These are phyloP conservation scores for Thymus mandschuricus DNA, from an alignment of 257 asterid genomes.

Conservation along the genomic window DNA sequence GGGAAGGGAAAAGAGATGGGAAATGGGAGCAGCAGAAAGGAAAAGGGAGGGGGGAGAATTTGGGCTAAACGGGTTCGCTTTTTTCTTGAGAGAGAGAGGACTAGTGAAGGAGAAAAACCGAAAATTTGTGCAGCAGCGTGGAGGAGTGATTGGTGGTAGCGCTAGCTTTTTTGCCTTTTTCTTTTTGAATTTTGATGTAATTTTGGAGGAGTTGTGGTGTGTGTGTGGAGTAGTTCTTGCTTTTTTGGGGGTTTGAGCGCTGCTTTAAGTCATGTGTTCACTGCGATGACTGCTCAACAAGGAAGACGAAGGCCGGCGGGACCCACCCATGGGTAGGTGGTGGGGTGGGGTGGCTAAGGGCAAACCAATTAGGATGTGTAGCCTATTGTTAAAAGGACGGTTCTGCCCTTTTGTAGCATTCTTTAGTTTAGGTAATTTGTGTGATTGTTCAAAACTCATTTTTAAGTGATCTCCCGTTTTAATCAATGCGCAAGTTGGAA, in stretches of 20 bases:
- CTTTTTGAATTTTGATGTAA: background rate
- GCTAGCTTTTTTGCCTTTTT: constrained; percentile 28
- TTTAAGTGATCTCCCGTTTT: no score
- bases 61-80: constrained; percentile 30
- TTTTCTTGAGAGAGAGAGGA: constrained; percentile 20
- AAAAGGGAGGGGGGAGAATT: constrained; percentile 25
- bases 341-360: background rate
- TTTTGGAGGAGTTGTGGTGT: background rate
- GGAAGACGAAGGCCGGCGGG: background rate
- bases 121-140: constrained; percentile 29
- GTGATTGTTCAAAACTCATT: no score
- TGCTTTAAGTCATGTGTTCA: constrained; percentile 58
- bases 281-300: constrained; percentile 37
- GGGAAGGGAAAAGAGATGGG: constrained; percentile 16
- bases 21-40: constrained; percentile 31
- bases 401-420: constrained; percentile 4
- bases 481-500: no score
- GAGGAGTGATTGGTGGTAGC: constrained; percentile 30
- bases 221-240: constrained; percentile 15
- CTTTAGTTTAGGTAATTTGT: no score
- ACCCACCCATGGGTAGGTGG: background rate
- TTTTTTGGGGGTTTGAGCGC: constrained; percentile 42
- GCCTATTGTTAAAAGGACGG: constrained; percentile 9
- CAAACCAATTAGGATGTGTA: background rate
- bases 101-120: constrained; percentile 20